These are phyloP conservation scores for Rubus idaeus DNA, from an alignment of 306 rosid species.

Conservation along the genomic window DNA sequence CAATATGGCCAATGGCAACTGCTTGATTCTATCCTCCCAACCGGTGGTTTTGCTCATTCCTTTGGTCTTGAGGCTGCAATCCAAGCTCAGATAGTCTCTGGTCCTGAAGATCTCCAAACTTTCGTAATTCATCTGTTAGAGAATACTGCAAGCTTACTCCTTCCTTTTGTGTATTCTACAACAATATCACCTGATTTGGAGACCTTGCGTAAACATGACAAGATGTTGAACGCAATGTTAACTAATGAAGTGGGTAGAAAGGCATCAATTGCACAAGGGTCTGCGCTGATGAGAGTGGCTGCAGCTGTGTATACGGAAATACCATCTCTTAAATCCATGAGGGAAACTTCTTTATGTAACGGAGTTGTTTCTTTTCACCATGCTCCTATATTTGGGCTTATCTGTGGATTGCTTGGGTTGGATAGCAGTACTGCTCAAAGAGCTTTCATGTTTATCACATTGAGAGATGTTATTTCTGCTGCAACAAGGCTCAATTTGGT, in stretches of 20 bases:
- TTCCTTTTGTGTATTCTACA: conserved; percentile 74
- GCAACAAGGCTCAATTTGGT: conserved; percentile 85
- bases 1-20: conserved; percentile 83
- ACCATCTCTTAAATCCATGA: conserved; percentile 66
- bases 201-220: conserved; percentile 64
- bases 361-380: conserved; percentile 64
- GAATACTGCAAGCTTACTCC: conserved; percentile 81
- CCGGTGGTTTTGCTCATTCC: conserved; percentile 93
- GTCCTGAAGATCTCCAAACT: conserved; percentile 57
- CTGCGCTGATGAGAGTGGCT: conserved; percentile 85
- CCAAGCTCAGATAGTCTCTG: conserved; percentile 59
- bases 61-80: conserved; percentile 84
- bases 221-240: conserved; percentile 61
- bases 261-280: conserved; percentile 78
- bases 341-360: conserved; percentile 43
- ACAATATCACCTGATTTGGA: conserved; percentile 51
- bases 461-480: conserved; percentile 82
- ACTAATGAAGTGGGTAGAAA: conserved; percentile 77
- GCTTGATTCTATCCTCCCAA: conserved; percentile 79
- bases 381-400: conserved; percentile 76
- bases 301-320: conserved; percentile 59
- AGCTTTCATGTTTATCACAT: conserved; percentile 77
- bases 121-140: conserved; percentile 64
- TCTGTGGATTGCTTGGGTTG: conserved; percentile 67
- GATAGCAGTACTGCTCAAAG: conserved; percentile 60